Percentiles rank a stretch among this genome's conserved stretches.
Conservation (phyloP, 257 asterid species). For the Solanum microdontum region DNA sequence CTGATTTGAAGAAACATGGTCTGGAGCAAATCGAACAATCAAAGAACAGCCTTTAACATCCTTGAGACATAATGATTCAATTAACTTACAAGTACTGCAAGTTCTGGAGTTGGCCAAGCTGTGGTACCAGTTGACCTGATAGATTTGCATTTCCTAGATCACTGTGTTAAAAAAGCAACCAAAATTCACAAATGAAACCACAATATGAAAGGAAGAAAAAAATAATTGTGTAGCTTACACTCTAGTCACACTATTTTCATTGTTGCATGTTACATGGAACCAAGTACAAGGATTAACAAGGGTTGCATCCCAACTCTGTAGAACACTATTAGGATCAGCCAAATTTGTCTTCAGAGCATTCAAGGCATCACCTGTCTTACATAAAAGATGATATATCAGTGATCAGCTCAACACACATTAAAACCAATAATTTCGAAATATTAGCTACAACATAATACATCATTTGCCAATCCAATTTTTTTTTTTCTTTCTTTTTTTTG, state of each 20-base stretch:
- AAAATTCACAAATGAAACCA: neutral
- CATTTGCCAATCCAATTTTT: neutral
- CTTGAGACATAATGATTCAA: neutral
- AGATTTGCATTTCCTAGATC: constrained; percentile 93
- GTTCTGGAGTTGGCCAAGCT: constrained; percentile 65
- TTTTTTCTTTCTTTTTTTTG: neutral
- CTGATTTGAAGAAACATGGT: neutral
- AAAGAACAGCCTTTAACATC: neutral
- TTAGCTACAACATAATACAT: neutral
- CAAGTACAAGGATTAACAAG: constrained; percentile 96
- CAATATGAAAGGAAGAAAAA: neutral
- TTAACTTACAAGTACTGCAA: constrained; percentile 84
- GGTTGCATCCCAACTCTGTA: constrained; percentile 94
- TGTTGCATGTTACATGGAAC: constrained; percentile 84
- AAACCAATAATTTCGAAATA: neutral
- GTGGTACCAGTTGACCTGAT: constrained; percentile 71
- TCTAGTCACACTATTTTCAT: constrained; percentile 65
- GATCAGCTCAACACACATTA: neutral
- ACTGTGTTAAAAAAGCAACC: constrained; percentile 27
- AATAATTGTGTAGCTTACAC: constrained; percentile 40
- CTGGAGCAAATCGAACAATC: neutral
- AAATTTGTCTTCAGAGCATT: constrained; percentile 52
- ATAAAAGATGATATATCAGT: neutral
- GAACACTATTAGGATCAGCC: constrained; percentile 76
- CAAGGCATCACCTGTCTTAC: constrained; percentile 80